Base-by-base conservation (phyloP, 176 grass and related monocot genomes). In the Musa itinerans region DNA sequence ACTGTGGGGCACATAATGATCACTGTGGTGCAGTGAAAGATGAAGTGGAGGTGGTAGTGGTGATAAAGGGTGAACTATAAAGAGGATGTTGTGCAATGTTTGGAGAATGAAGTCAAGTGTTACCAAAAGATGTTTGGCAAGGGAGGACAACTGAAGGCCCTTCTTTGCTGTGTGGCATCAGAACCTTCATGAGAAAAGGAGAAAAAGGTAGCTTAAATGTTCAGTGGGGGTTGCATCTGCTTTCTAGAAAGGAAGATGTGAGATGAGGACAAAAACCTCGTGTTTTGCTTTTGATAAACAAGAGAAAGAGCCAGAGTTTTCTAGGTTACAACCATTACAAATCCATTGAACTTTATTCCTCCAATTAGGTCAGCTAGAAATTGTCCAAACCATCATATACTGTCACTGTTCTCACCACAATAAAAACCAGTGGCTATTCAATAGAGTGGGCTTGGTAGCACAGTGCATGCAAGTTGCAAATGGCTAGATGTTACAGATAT, bases 1-100 rank as follows among this genome's bases (percentile, higher is more conserved):
- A 61, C 16, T 17, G 3, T 59, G 57, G 57, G 19, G 16, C 57
- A 56, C 54, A 56, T 56, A 56, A 15, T 11, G 54, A 14, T 56
- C 54, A 59, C 57, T 59, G 57, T 61, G 34, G 57, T 61, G 57
- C 57, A 61, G 57, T 61, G 57, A 19, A 61, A 61, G 57, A 61
- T 61, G 57, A 61, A 61, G 16, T 21, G 57, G 57, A 61, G n/a
- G 57, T 20, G 19, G 19, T 61, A 61, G 57, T 61, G 57, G 57
- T 61, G 57, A 15, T 20, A 61, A 61, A 61, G 20, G 16, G 17
- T 61, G 17, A 61, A n/a, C 9, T 15, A 61, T 15, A 61, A 61
- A 61, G 57, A 19, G n/a, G 57, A 61, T 61, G 8, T 61, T 61
- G 57, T 61, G 57, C 57, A 43, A 0, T 61, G 17, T 61, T 17